Evolutionary conservation across 2,329 filamentous ascomycete species (phyloP).

Genomic region (Exophiala aquamarina): DNA sequence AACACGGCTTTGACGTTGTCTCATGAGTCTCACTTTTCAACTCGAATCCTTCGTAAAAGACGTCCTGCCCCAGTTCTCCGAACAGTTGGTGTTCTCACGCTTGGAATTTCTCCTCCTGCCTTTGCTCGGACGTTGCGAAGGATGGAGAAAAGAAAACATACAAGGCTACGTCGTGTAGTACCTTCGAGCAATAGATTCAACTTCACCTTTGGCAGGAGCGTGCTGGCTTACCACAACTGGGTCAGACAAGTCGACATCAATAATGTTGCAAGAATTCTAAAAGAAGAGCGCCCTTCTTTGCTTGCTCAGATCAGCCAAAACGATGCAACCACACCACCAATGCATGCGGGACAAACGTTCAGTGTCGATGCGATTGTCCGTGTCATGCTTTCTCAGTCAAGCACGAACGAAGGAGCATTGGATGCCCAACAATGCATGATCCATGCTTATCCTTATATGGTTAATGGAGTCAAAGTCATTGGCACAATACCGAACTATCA

Average conservation of each 20-base stretch:
- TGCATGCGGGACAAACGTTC: conserved; percentile 21
- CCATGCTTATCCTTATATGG: conserved; percentile 21
- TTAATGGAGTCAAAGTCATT: conserved; percentile 18
- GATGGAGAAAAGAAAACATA: background rate
- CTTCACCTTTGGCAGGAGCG: conserved; percentile 19
- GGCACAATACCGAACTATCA: conserved; percentile 29
- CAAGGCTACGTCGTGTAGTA: background rate
- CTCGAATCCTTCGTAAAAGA: background rate
- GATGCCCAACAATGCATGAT: conserved; percentile 22
- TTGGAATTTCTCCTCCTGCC: background rate
- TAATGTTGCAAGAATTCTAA: conserved; percentile 11
- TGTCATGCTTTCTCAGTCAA: conserved; percentile 25
- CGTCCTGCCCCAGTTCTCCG: background rate
- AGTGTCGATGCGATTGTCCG: conserved; percentile 25
- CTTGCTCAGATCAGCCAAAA: background rate
- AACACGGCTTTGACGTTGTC: too few relatives aligned
- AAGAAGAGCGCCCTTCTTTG: conserved; percentile 7
- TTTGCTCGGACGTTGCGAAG: background rate
- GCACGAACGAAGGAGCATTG: conserved; percentile 24
- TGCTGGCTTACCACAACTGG: background rate
- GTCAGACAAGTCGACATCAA: conserved; percentile 3
- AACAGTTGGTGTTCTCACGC: background rate
- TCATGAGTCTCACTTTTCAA: too few relatives aligned
- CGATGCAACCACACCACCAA: conserved; percentile 8
- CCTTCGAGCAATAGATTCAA: background rate